Conservation (phyloP, 2,329 filamentous ascomycete species). For the Trichoderma gracile region DNA sequence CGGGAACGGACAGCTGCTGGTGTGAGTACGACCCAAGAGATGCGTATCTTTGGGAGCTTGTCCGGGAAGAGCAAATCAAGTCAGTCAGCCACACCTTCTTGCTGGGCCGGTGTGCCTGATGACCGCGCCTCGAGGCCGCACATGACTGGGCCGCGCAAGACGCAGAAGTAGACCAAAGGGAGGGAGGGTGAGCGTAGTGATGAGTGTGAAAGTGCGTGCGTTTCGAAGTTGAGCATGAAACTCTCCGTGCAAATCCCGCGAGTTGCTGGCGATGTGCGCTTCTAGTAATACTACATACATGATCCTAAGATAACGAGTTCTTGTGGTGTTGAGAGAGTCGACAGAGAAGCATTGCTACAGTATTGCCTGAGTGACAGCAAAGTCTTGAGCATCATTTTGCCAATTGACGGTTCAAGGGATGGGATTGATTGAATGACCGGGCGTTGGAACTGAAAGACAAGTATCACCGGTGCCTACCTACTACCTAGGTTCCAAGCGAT, state of each 20-base stretch:
- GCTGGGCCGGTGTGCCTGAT: constrained; percentile 26
- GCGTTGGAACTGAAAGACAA: too few relatives aligned
- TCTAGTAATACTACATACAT: too few relatives aligned
- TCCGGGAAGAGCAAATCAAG: constrained; percentile 16
- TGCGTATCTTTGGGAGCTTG: constrained; percentile 7
- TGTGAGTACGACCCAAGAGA: not conserved
- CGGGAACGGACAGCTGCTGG: too few relatives aligned
- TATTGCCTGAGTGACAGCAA: too few relatives aligned
- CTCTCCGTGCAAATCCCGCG: constrained; percentile 5
- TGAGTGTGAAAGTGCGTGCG: not conserved
- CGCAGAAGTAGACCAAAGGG: not conserved
- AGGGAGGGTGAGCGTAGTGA: constrained; percentile 20
- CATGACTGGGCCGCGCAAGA: constrained; percentile 21
- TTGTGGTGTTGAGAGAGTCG: too few relatives aligned
- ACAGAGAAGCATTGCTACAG: too few relatives aligned
- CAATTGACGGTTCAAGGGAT: not conserved
- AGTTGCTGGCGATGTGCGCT: not conserved
- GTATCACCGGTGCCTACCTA: not conserved
- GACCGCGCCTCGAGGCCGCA: constrained; percentile 24
- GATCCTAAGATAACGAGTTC: too few relatives aligned
- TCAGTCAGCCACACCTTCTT: constrained; percentile 16
- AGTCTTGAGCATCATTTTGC: not conserved
- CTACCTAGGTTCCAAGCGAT: too few relatives aligned
- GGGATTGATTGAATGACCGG: too few relatives aligned
- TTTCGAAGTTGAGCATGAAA: not conserved